Percentiles rank a stretch among this genome's conserved stretches.
phyloP scores from a whole-genome alignment of 345 rosid species.

The Syzygium oleosum region DNA sequence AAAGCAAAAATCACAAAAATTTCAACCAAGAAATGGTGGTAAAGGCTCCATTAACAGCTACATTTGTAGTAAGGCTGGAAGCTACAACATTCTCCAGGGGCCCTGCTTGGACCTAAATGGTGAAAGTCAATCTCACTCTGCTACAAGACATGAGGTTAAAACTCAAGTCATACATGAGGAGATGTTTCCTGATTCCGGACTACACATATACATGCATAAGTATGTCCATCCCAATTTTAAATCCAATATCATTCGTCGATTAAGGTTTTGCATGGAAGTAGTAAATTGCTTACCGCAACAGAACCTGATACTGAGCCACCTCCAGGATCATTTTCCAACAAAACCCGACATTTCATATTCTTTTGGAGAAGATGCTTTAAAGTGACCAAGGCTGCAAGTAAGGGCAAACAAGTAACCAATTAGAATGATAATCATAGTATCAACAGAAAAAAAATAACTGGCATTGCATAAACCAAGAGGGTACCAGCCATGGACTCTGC shows the following conservation, averaged over 20 bases:
- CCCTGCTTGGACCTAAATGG: not conserved
- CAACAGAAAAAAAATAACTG: not conserved
- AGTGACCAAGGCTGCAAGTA: conserved; percentile 67
- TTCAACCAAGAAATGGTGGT: not conserved
- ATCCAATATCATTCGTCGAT: not conserved
- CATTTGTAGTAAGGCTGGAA: not conserved
- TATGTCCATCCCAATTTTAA: not conserved
- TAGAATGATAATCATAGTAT: not conserved
- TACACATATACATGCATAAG: not conserved
- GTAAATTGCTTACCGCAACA: conserved; percentile 45
- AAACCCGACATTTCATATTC: conserved; percentile 80
- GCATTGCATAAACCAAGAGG: not conserved
- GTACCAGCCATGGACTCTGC: conserved; percentile 92
- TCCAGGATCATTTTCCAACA: conserved; percentile 93
- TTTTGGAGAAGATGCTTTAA: conserved; percentile 71
- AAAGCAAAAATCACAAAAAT: not conserved
- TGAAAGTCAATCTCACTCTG: not conserved
- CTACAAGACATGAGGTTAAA: not conserved
- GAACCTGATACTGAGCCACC: conserved; percentile 97
- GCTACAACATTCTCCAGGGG: not conserved
- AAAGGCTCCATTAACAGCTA: not conserved
- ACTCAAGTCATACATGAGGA: not conserved
- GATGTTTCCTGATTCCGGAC: not conserved
- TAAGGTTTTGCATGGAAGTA: not conserved
- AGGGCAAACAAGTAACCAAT: not conserved